These are phyloP conservation scores for Phoenix roebelenii DNA, from an alignment of 176 grass and related monocot genomes.

Conservation along the genomic window DNA sequence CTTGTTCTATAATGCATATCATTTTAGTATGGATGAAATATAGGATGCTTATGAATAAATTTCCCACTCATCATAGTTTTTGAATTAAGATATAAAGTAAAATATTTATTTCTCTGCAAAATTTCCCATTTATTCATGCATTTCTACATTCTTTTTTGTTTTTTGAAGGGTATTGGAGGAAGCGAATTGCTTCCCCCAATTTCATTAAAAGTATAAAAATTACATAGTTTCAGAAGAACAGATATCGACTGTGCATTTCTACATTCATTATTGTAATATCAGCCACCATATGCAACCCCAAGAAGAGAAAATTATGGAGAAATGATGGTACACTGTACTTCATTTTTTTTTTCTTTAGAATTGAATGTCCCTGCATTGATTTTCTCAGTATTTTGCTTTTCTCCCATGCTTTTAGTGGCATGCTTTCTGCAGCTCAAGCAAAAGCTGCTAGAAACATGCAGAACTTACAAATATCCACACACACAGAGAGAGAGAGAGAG, in stretches of 20 bases:
- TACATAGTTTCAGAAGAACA: too few relatives aligned
- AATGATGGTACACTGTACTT: constrained; percentile 63
- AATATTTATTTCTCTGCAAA: background rate
- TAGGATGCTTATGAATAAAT: too few relatives aligned
- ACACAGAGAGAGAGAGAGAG: background rate
- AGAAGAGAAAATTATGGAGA: constrained; percentile 59
- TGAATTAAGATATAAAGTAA: too few relatives aligned
- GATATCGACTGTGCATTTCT: constrained; percentile 4
- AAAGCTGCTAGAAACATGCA: constrained; percentile 4
- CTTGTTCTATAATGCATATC: too few relatives aligned
- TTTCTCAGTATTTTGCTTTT: background rate
- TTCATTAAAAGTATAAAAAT: too few relatives aligned
- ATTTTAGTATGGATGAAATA: too few relatives aligned
- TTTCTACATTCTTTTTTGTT: constrained; percentile 29
- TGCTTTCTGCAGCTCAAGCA: constrained; percentile 7
- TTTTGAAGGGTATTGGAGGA: too few relatives aligned
- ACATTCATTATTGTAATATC: constrained; percentile 31
- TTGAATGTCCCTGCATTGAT: background rate
- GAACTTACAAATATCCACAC: background rate
- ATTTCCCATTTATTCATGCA: constrained; percentile 1
- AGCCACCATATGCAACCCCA: constrained; percentile 12
- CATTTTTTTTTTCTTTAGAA: background rate
- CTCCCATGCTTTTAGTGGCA: constrained; percentile 28
- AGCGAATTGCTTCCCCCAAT: too few relatives aligned
- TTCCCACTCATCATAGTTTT: too few relatives aligned